Evolutionary conservation across 176 grass and related monocot genomes (phyloP).

Genomic region (Saccharum spontaneum): DNA sequence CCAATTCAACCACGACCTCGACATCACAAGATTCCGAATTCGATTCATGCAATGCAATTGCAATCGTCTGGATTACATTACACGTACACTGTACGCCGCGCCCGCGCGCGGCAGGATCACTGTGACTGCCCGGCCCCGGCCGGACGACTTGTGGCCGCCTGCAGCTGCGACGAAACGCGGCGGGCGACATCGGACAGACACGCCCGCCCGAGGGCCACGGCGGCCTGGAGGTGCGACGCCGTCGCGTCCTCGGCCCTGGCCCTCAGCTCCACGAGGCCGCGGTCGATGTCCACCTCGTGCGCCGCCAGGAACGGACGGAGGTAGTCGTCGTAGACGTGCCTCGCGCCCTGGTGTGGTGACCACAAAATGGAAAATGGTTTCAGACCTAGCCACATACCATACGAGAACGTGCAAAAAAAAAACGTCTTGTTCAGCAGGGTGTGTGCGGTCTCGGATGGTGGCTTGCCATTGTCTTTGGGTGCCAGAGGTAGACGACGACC

Average conservation of each 20-base stretch:
- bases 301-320: conserved; percentile 49
- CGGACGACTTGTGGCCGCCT: conserved; percentile 9
- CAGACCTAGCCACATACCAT: not conserved
- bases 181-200: conserved; percentile 31
- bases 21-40: not conserved
- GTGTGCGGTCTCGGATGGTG: not conserved
- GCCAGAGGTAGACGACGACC: conserved; percentile 72
- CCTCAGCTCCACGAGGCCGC: conserved; percentile 47
- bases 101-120: not conserved
- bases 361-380: not conserved
- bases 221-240: conserved; percentile 36
- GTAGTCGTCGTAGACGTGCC: conserved; percentile 56
- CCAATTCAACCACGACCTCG: not conserved
- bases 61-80: not conserved
- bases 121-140: conserved; percentile 7
- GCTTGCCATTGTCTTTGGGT: conserved; percentile 56
- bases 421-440: not conserved
- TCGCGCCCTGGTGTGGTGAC: conserved; percentile 36
- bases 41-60: not conserved
- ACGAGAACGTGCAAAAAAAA: too few species aligned
- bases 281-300: conserved; percentile 72
- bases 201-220: conserved; percentile 31
- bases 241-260: conserved; percentile 40
- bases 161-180: conserved; percentile 32
- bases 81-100: not conserved